Percentiles rank a stretch among this genome's conserved stretches.
These are phyloP conservation scores for Colletotrichum horii DNA, from an alignment of 2,329 filamentous ascomycete species.

Conservation along the genomic window DNA sequence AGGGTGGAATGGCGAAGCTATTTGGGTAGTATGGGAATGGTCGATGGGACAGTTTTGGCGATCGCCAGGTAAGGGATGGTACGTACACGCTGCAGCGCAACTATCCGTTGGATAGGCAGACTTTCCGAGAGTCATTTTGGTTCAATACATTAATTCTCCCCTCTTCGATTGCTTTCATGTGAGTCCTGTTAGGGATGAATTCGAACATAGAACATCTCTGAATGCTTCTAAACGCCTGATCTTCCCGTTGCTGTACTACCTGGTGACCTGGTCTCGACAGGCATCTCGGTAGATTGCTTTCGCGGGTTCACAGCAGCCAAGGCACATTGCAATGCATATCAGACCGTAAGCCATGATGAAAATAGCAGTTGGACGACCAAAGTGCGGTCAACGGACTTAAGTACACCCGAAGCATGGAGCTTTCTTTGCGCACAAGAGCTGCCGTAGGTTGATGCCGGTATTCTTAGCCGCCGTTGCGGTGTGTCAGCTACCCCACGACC, in stretches of 20 bases:
- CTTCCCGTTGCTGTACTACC: neutral
- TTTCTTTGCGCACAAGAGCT: neutral
- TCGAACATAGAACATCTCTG: neutral
- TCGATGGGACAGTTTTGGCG: neutral
- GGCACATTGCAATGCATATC: neutral
- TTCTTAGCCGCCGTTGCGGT: neutral
- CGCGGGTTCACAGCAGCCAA: neutral
- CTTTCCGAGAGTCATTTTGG: neutral
- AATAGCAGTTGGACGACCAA: neutral
- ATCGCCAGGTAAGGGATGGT: neutral
- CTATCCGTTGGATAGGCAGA: neutral
- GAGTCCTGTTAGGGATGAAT: fast-evolving
- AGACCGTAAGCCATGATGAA: neutral
- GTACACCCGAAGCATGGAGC: neutral
- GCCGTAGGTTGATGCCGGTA: neutral
- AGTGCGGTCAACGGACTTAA: neutral
- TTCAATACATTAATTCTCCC: neutral
- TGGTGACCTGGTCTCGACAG: neutral
- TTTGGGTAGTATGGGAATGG: neutral
- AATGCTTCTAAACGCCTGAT: neutral
- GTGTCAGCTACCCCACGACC: neutral
- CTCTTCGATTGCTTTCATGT: fast-evolving
- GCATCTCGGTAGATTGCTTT: neutral
- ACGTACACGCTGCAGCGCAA: neutral
- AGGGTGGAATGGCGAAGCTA: neutral